These are phyloP conservation scores for Candida krabiensis DNA, from an alignment of 805 yeast species.

Conservation along the genomic window DNA sequence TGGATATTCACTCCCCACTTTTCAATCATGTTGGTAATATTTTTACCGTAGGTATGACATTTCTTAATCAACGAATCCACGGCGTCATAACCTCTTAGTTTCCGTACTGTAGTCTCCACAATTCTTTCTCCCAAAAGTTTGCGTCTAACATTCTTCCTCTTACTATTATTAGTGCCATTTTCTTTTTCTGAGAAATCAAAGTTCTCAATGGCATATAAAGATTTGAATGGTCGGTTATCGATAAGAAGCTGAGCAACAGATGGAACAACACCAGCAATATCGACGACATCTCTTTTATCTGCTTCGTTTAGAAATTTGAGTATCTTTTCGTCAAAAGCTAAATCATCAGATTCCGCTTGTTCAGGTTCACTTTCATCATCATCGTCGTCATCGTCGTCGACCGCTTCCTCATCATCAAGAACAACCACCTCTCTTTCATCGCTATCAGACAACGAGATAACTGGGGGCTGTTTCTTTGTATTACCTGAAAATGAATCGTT, in stretches of 20 bases:
- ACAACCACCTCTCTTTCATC: constrained; percentile 16
- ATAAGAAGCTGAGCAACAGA: constrained; percentile 64
- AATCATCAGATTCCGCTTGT: constrained; percentile 30
- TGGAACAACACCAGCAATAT: constrained; percentile 71
- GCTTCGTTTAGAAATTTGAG: constrained; percentile 80
- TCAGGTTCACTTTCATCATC: constrained; percentile 32
- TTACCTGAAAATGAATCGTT: constrained; percentile 29
- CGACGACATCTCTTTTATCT: constrained; percentile 70
- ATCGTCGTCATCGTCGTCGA: constrained; percentile 37
- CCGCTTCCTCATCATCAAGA: constrained; percentile 14
- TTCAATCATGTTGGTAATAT: constrained; percentile 68
- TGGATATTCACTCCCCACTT: constrained; percentile 87
- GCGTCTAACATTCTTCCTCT: constrained; percentile 36
- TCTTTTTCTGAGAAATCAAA: constrained; percentile 45
- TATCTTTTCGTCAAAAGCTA: constrained; percentile 61
- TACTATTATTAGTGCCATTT: constrained; percentile 15
- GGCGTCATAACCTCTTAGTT: constrained; percentile 87
- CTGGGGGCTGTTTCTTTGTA: constrained; percentile 21
- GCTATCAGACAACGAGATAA: constrained; percentile 20
- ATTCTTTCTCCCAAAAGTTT: constrained; percentile 72
- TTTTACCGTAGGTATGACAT: constrained; percentile 75
- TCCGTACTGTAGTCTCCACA: constrained; percentile 65
- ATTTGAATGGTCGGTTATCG: constrained; percentile 66
- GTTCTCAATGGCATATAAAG: constrained; percentile 58
- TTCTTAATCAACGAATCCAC: constrained; percentile 87